Percentiles rank a stretch among this genome's conserved stretches.
phyloP scores from a whole-genome alignment of 495 filamentous ascomycete genomes.

The Aspergillus cristatus region DNA sequence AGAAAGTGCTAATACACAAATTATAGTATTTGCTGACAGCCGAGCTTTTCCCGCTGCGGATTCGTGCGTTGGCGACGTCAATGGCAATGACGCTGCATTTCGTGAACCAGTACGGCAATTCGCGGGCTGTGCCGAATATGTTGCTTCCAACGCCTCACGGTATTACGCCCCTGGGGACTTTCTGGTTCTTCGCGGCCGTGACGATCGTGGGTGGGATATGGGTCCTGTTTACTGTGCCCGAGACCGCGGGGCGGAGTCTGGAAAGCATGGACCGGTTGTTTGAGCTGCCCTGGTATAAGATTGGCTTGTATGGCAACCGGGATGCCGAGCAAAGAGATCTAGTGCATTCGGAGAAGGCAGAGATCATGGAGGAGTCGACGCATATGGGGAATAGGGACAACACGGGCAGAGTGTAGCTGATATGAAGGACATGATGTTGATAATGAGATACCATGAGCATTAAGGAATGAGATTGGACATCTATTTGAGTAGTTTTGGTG shows the following conservation, averaged over 20 bases:
- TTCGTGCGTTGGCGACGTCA: conserved; percentile 35
- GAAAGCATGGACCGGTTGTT: conserved; percentile 62
- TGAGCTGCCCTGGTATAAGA: conserved; percentile 54
- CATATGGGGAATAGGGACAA: conserved; percentile 4
- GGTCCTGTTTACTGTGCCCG: conserved; percentile 44
- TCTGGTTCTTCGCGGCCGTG: conserved; percentile 58
- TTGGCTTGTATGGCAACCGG: conserved; percentile 49
- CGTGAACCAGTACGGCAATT: conserved; percentile 64
- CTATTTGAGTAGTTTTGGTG: too few relatives aligned
- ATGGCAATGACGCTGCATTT: conserved; percentile 52
- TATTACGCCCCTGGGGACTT: conserved; percentile 45
- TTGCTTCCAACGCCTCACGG: conserved; percentile 32
- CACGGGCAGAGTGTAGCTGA: not conserved
- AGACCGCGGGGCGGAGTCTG: conserved; percentile 32
- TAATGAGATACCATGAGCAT: too few relatives aligned
- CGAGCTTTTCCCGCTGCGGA: conserved; percentile 61
- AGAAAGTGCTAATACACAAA: too few relatives aligned
- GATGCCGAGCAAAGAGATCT: conserved; percentile 44
- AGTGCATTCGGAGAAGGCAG: conserved; percentile 17
- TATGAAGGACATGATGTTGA: too few relatives aligned
- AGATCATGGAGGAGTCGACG: conserved; percentile 9
- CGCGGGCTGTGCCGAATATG: conserved; percentile 48
- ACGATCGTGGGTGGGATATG: conserved; percentile 50
- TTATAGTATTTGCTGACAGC: conserved; percentile 66
- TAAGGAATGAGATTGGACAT: too few relatives aligned